Evolutionary conservation across 106 monocot species (phyloP), one percentile per base, ranked within the genome.

Genomic region (Allium sativum): DNA sequence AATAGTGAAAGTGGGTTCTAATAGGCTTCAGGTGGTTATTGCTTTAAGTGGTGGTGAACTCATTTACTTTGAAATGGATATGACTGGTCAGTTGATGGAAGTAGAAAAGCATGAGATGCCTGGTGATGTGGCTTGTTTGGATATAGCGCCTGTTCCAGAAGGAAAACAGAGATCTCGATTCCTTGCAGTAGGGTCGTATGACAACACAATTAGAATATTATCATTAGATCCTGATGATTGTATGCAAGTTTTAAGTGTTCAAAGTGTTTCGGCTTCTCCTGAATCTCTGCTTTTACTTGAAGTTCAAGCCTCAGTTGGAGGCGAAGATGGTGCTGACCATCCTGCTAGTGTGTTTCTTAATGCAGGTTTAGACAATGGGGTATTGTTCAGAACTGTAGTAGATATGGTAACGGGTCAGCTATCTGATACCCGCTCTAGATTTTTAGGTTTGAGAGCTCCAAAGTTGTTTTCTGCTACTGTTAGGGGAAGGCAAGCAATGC

Each of bases 341-440:
- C 96, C 96, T 44, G 96, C 90, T 10, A 96, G 84, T 67, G 80
- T 96, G 20, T 96, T 90, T 59, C 84, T 96, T 53, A 96, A 96
- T 76, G 96, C 96, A 63, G 90, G 96, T n/a, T 65, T 96, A 69
- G 90, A 91, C 54, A 96, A 96, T 72, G 96, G 90, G 50, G 87
- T 96, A 56, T 87, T 96, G 51, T 96, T 87, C 65, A 79, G 96
- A 57, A 96, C 96, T 14, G 87, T 84, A 10, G 95, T 96, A 18
- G 96, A 96, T 76, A 90, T 96, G 96, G 82, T 96, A 12, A 96
- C 90, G 15, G 96, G 96, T 40, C 90, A 96, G 61, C 78, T 96
- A 12, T 90, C 95, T 21, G 95, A 96, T 80, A 84, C 90, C 0
- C 69, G 95, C 17, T 90, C 95, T 0, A 71, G 95, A 18, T 96